Base-by-base conservation (phyloP, 2,329 filamentous ascomycete species). In the Chaetomium sp. region DNA sequence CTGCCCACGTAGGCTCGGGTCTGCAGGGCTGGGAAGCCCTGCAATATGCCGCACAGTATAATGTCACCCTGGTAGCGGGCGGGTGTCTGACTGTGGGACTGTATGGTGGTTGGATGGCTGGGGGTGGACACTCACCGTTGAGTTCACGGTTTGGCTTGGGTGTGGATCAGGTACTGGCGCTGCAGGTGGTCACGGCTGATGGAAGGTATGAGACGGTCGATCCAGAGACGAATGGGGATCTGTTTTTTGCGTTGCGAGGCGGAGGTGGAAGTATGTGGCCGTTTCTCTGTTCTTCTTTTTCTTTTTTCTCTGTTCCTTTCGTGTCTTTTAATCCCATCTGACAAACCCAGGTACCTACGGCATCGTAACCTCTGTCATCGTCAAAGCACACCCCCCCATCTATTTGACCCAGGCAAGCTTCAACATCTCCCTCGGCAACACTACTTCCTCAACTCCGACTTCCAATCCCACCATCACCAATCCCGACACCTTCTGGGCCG, bases 61-160 rank as follows among this genome's bases (percentile, higher is more conserved):
- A 61, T 32, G 42, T 59, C 32, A 58, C 59, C 10, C 38, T 61
- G 10, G n/a, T 46, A 5, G 52, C 45, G 0, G 55, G 47, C 12
- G 53, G 51, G 9, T 58, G 59, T 19, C 69, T 66, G 35, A 72
- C 70, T 0, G 70, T 71, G 2, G 70, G 70, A 1, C 67, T 76
- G 2, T 74, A 74, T 1, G 79, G 79, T 11, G 79, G 79, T 1
- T 83, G 77, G 66, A 71, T 72, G 5, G 75, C 77, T 57, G 75
- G 73, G 2, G 79, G 76, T 5, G 79, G 80, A 0, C 79, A 82
- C 61, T 74, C 71, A 3, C 68, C 71, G 1, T 66, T 81, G 7
- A 68, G 69, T 2, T 77, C 76, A 0, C 69, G 64, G 6, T 74
- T 74, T 43, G 79, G 79, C 1, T 67, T 82, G 1, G 79, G 69